Conservation (phyloP, 1,284 basidiomycete species). For the Ustilago xerochloae region DNA sequence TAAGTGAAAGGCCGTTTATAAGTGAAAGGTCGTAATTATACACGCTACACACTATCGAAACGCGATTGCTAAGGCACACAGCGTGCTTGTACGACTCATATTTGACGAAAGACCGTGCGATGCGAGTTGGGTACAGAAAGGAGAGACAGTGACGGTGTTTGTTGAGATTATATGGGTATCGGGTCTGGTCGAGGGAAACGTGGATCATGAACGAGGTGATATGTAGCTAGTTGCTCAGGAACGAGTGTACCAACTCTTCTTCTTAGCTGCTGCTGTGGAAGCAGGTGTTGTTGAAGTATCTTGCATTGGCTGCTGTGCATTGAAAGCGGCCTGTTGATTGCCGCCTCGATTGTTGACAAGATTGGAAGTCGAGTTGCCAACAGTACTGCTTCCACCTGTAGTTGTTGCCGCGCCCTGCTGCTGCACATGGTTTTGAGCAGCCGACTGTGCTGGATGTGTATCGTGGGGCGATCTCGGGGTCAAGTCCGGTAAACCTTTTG, state of each 20-base stretch:
- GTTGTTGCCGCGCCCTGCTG: background rate
- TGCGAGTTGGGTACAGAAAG: background rate
- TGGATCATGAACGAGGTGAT: no score
- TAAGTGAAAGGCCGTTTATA: conserved; percentile 9
- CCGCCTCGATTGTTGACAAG: conserved; percentile 9
- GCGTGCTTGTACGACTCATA: background rate
- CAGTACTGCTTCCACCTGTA: conserved; percentile 3
- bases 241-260: conserved; percentile 27
- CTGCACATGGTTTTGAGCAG: conserved; percentile 24
- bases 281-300: conserved; percentile 10
- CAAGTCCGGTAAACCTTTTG: conserved; percentile 46
- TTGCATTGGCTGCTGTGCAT: conserved; percentile 24
- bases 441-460: conserved; percentile 22
- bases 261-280: background rate
- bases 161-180: conserved; percentile 13
- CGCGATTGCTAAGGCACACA: background rate
- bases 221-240: background rate
- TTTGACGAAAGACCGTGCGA: conserved; percentile 1
- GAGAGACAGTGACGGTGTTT: background rate
- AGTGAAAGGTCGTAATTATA: background rate
- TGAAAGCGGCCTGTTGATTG: conserved; percentile 12
- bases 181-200: background rate
- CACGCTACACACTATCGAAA: background rate
- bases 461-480: conserved; percentile 43
- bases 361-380: conserved; percentile 25